Evolutionary conservation across 371 early-diverging fungal species (phyloP), one percentile per base, ranked within the genome.

Genomic region (Mortierella sp.): DNA sequence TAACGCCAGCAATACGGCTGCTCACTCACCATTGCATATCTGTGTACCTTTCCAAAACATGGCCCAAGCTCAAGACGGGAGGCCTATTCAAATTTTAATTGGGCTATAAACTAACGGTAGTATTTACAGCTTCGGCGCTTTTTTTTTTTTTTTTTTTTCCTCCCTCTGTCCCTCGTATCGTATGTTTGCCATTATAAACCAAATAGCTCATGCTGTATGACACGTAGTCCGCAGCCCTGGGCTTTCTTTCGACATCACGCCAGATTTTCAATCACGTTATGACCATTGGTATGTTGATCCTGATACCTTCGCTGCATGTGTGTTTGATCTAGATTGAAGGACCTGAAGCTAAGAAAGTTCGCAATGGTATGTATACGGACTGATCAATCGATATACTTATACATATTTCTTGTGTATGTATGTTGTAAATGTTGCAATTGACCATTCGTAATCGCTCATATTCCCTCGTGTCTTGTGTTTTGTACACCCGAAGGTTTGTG

Each of bases 381-480:
- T 28, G 28, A 28, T 28, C 28, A 28, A 28, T 28, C 28, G 28
- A 28, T 28, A 28, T 28, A 28, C 2, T 28, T 28, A 28, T 28
- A 28, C 28, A 28, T 28, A 28, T 28, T 28, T 28, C 28, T 28
- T 28, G 28, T 28, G 28, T 38, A 15, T n/a, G 11, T 40, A 8
- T 38, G 9, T 13, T 59, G 38, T 38, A 36, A 36, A 19, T 28
- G 58, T n/a, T 59, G 33, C 40, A 32, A 59, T 59, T n/a, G n/a
- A 38, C 38, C 60, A 59, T 59, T 38, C 60, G 19, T 38, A 40
- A 6, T 36, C 60, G 36, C 60, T 6, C n/a, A 38, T 38, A 59
- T 19, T 38, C 36, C 60, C 60, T 59, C 40, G 60, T 36, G 60
- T 59, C 60, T n/a, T 32, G n/a, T n/a, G n/a, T 28, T 59, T 38